Evolutionary conservation across 495 filamentous ascomycete genomes (phyloP).

Genomic region (Bathelium albidoporum): DNA sequence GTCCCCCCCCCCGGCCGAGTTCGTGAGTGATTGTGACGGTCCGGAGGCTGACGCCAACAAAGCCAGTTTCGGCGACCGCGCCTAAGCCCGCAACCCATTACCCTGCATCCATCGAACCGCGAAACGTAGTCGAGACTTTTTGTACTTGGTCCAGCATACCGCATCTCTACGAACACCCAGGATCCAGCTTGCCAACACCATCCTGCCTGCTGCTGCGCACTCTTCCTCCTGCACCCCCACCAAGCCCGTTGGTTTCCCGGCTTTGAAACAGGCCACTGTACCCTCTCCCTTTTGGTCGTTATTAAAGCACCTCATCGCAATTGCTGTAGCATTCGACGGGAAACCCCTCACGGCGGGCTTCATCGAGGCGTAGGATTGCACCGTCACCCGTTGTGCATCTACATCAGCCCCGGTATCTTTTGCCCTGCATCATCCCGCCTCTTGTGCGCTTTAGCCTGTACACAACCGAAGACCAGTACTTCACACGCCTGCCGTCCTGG

Average conservation of each 20-base stretch:
- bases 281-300: neutral
- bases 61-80: neutral
- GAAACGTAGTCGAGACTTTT: slow-evolving; percentile 1
- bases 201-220: neutral
- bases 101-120: neutral
- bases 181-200: neutral
- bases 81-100: neutral
- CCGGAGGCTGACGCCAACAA: slow-evolving; percentile 5
- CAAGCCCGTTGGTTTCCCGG: neutral
- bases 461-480: neutral
- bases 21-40: neutral
- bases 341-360: neutral
- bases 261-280: slow-evolving; percentile 2
- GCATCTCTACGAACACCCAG: neutral
- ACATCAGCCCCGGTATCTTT: neutral
- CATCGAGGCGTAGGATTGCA: neutral
- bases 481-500: neutral
- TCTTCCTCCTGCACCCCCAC: neutral
- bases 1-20: no score
- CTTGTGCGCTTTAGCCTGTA: neutral
- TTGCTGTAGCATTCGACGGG: neutral
- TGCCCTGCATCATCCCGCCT: neutral
- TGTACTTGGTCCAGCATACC: neutral
- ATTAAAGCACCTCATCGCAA: neutral
- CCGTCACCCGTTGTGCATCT: neutral